Evolutionary conservation across 345 rosid species (phyloP).

Genomic region (Syzygium jambos): DNA sequence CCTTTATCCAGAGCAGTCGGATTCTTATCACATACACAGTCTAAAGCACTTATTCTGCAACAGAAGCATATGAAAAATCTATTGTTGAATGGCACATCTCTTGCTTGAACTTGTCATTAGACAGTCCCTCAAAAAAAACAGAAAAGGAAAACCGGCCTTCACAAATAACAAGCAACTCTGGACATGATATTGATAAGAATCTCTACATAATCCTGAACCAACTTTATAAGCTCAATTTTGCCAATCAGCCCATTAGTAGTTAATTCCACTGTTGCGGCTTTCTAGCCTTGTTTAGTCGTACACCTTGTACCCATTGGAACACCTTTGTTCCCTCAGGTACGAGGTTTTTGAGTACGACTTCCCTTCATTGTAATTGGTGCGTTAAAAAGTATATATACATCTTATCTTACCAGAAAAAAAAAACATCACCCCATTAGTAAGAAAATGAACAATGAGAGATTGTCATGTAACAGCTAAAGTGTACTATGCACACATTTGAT

Average conservation of each 20-base stretch:
- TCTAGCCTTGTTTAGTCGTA: no score
- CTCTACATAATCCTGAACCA: not conserved
- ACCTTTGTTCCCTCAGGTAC: no score
- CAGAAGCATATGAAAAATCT: not conserved
- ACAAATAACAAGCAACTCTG: not conserved
- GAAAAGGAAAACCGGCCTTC: not conserved
- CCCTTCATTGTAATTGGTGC: no score
- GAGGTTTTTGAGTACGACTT: no score
- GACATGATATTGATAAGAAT: not conserved
- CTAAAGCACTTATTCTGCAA: not conserved
- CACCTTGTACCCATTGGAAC: no score
- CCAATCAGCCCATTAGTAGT: not conserved
- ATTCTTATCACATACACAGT: not conserved
- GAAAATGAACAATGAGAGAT: not conserved
- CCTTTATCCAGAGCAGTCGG: not conserved
- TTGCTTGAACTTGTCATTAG: not conserved
- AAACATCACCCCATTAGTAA: not conserved
- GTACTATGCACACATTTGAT: not conserved
- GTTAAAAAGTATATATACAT: no score
- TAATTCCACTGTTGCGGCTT: no score
- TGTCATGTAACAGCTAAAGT: not conserved
- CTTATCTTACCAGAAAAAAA: no score
- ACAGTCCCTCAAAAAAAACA: not conserved
- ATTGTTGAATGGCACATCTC: not conserved
- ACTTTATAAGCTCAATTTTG: no score